Conservation (phyloP, 768 basidiomycete species). For the Leccinum longicurvipes region DNA sequence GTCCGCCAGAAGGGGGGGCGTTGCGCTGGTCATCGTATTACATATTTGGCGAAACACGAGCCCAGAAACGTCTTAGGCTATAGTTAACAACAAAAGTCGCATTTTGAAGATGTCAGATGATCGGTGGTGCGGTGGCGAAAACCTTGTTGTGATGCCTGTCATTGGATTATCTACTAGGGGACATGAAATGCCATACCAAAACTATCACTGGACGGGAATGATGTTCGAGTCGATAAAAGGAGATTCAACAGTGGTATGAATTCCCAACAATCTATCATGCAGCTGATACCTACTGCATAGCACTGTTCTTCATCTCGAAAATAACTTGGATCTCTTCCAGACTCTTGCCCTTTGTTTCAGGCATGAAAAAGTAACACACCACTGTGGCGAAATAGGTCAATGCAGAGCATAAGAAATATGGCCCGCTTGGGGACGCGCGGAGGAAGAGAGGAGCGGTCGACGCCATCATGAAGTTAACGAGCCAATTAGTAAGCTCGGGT, state of each 20-base stretch:
- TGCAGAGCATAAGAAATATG: constrained; percentile 46
- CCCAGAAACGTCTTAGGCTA: not conserved
- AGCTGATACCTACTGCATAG: not conserved
- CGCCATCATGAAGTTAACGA: constrained; percentile 43
- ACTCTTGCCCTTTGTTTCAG: constrained; percentile 44
- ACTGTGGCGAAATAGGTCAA: constrained; percentile 35
- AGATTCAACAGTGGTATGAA: not conserved
- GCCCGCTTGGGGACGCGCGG: constrained; percentile 40
- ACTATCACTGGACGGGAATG: not conserved
- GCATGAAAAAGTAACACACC: constrained; percentile 38
- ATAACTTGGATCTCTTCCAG: constrained; percentile 41
- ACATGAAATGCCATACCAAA: not conserved
- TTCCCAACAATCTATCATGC: not conserved
- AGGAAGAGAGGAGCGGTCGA: constrained; percentile 48
- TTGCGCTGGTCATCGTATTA: not conserved
- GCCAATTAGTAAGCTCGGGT: constrained; percentile 24
- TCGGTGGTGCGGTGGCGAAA: not conserved
- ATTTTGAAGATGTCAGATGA: not conserved
- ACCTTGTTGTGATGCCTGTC: not conserved
- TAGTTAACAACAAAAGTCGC: not conserved
- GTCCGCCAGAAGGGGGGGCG: not conserved
- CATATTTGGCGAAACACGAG: not conserved
- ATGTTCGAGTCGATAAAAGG: not conserved
- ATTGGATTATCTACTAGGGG: not conserved
- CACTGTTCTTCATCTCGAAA: constrained; percentile 28